These are phyloP conservation scores for Thermothelomyces thermophilus DNA, from an alignment of 2,329 filamentous ascomycete species.

Conservation along the genomic window DNA sequence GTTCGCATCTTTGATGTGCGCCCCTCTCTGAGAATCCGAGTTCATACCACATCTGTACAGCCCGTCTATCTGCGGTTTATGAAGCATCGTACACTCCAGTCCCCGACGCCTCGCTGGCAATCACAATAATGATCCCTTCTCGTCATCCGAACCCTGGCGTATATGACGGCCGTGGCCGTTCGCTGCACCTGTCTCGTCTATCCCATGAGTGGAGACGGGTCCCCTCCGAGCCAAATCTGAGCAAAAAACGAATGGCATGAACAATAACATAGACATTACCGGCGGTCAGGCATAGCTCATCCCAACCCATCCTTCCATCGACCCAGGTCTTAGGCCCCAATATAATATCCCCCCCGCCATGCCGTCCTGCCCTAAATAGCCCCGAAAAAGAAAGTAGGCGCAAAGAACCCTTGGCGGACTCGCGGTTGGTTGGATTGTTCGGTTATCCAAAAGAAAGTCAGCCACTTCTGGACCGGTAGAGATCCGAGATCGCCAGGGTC, in stretches of 20 bases:
- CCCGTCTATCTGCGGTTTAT: constrained; percentile 6
- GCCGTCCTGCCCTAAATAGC: background rate
- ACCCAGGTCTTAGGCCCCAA: background rate
- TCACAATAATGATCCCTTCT: constrained; percentile 1
- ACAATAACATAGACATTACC: constrained; percentile 18
- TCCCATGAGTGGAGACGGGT: background rate
- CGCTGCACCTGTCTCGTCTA: constrained; percentile 4
- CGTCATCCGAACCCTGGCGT: background rate
- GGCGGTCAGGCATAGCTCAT: constrained; percentile 10
- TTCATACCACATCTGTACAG: background rate
- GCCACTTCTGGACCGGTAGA: background rate
- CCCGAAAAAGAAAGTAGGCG: background rate
- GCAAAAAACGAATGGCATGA: constrained; percentile 4
- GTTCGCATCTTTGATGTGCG: background rate
- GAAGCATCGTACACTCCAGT: background rate
- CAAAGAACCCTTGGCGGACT: too few species aligned
- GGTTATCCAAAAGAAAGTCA: background rate
- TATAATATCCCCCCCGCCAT: background rate
- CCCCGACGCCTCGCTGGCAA: background rate
- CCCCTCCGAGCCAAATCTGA: background rate
- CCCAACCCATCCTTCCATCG: background rate
- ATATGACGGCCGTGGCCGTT: background rate
- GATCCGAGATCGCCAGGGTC: background rate
- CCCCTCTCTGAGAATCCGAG: background rate
- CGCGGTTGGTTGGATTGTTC: background rate